These are phyloP conservation scores for Pythium phragmiticola DNA, from an alignment of 352 stramenopile species.

Conservation along the genomic window DNA sequence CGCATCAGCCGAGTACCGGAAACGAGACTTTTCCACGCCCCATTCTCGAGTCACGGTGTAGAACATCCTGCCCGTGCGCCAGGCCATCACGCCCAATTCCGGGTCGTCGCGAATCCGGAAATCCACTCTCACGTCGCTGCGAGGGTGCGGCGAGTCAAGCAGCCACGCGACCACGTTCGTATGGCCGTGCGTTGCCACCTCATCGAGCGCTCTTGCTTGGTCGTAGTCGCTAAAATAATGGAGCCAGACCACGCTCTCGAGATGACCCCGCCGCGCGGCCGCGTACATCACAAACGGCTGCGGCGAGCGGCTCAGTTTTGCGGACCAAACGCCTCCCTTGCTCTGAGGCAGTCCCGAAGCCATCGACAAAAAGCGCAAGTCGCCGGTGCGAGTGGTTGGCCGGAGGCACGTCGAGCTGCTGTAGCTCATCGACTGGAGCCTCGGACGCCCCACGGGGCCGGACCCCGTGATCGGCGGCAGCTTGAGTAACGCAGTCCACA, in stretches of 20 bases:
- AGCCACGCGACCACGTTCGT: too few relatives aligned
- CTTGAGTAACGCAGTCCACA: not conserved
- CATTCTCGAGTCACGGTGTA: too few relatives aligned
- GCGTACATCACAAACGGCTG: slow-evolving; percentile 1
- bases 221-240: slow-evolving; percentile 5
- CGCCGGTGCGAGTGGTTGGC: not conserved
- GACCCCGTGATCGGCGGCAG: too few relatives aligned
- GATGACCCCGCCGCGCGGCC: not conserved
- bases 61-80: not conserved
- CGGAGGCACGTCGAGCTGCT: not conserved
- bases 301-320: not conserved
- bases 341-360: not conserved
- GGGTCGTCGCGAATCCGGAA: too few relatives aligned
- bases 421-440: not conserved
- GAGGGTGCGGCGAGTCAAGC: too few relatives aligned
- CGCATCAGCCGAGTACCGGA: too few relatives aligned
- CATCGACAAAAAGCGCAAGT: not conserved
- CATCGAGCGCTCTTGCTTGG: not conserved
- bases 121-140: not conserved
- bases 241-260: slow-evolving; percentile 17
- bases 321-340: not conserved
- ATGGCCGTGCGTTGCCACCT: not conserved
- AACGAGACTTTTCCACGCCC: too few relatives aligned
- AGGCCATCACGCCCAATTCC: not conserved
- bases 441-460: too few relatives aligned